A percentile compares a stretch with the other conserved stretches of the same genome.
Evolutionary conservation across 2,329 filamentous ascomycete species (phyloP).

Genomic region (Teratosphaeria epicoccoides): DNA sequence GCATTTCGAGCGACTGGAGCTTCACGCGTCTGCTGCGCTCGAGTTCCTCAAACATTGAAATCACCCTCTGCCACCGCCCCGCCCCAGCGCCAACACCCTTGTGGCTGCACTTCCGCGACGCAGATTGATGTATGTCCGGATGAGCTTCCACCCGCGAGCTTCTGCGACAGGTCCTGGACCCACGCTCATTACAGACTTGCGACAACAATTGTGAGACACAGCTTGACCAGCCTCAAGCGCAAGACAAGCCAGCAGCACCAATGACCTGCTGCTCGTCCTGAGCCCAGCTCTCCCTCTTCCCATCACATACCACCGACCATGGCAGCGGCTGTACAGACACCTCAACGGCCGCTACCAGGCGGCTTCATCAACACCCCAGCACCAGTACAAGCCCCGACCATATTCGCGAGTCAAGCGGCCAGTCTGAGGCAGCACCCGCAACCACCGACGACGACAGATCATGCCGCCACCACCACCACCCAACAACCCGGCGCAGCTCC

Average conservation of each 20-base stretch:
- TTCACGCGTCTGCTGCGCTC: background rate
- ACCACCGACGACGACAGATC: constrained; percentile 5
- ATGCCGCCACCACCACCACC: constrained; percentile 1
- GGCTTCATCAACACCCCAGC: constrained; percentile 65
- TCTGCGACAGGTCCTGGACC: background rate
- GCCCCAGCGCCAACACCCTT: constrained; percentile 1
- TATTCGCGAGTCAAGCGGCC: constrained; percentile 24
- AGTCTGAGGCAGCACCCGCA: constrained; percentile 18
- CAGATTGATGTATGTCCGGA: background rate
- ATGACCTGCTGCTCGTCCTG: background rate
- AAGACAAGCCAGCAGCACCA: background rate
- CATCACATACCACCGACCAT: constrained; percentile 8
- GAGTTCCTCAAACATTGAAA: background rate
- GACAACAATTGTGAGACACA: background rate
- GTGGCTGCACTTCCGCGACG: constrained; percentile 1
- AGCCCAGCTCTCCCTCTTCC: background rate
- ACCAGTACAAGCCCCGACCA: constrained; percentile 23
- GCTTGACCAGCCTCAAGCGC: background rate
- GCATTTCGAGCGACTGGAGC: too few relatives aligned
- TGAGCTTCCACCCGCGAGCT: background rate
- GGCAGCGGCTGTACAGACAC: constrained; percentile 39
- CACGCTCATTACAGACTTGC: background rate
- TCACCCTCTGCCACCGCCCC: background rate
- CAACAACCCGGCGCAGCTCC: constrained; percentile 7
- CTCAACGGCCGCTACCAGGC: constrained; percentile 62